These are phyloP conservation scores for Emiliania huxleyi DNA, from an alignment of 78 protist genomes.

Conservation along the genomic window DNA sequence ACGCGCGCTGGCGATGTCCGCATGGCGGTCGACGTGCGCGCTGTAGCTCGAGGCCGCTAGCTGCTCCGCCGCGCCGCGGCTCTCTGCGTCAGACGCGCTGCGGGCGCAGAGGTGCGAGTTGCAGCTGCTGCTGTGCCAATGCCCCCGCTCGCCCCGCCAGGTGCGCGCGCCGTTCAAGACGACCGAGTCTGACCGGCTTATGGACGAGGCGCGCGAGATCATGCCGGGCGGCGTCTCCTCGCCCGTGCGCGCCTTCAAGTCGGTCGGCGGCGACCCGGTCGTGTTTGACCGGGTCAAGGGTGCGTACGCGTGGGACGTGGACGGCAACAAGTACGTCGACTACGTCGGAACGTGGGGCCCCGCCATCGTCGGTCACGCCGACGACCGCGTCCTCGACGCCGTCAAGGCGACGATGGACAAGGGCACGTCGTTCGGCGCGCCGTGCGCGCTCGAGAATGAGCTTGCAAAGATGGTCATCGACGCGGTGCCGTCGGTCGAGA, in stretches of 20 bases:
- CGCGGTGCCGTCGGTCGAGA: slow-evolving; percentile 63
- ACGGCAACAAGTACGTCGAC: slow-evolving; percentile 63
- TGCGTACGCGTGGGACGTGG: slow-evolving; percentile 24
- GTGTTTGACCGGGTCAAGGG: slow-evolving; percentile 60
- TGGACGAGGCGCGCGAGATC: slow-evolving; percentile 36
- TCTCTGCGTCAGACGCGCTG: too few relatives aligned
- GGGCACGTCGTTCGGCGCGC: slow-evolving; percentile 66
- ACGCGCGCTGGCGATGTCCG: not conserved
- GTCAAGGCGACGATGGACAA: not conserved
- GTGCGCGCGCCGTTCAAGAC: not conserved
- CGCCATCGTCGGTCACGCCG: slow-evolving; percentile 53
- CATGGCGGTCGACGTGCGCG: not conserved
- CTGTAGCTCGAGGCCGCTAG: too few relatives aligned
- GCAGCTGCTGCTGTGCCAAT: too few relatives aligned
- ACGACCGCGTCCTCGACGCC: slow-evolving; percentile 30
- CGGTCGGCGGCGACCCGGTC: slow-evolving; percentile 57
- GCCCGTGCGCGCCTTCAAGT: slow-evolving; percentile 63
- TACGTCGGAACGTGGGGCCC: slow-evolving; percentile 66
- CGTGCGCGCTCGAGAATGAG: slow-evolving; percentile 51
- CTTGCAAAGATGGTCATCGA: slow-evolving; percentile 60
- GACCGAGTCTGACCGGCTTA: not conserved
- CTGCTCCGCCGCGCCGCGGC: too few relatives aligned
- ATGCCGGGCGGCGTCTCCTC: slow-evolving; percentile 63
- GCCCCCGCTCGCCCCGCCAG: too few relatives aligned
- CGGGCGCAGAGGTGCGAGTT: too few relatives aligned